Conservation (phyloP, 345 rosid genomes). For the Gossypium sturtianum region DNA sequence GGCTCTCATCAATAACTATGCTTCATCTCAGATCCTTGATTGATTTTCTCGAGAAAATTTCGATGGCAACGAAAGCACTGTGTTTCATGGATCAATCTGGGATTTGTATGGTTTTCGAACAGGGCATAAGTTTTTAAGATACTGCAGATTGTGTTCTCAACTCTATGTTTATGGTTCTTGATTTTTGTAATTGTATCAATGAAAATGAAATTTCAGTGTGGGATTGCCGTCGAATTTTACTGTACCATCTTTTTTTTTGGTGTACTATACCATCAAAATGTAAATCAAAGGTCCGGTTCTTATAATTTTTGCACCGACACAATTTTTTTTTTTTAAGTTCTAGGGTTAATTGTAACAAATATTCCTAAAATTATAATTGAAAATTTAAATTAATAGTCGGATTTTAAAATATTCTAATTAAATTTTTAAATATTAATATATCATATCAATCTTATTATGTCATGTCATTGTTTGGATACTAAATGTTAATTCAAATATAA, state of each 20-base stretch:
- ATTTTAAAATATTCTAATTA: too few relatives aligned
- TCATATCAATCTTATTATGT: too few relatives aligned
- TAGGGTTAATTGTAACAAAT: too few relatives aligned
- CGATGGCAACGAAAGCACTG: not conserved
- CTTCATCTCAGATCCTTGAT: slow-evolving; percentile 15
- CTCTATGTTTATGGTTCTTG: not conserved
- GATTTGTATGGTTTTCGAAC: not conserved
- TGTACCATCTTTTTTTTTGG: too few relatives aligned
- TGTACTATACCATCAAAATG: not conserved
- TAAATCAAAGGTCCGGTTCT: not conserved
- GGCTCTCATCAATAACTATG: slow-evolving; percentile 48
- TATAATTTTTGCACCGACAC: too few relatives aligned
- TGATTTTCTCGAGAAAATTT: not conserved
- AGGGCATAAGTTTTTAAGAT: too few relatives aligned
- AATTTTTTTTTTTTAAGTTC: too few relatives aligned
- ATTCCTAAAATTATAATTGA: too few relatives aligned
- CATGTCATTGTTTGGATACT: too few relatives aligned
- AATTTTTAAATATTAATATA: too few relatives aligned
- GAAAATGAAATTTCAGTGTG: not conserved
- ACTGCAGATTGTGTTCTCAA: not conserved
- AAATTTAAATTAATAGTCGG: too few relatives aligned
- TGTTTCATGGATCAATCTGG: not conserved
- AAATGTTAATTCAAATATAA: too few relatives aligned
- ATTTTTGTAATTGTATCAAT: not conserved
- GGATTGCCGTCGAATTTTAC: not conserved